Conservation (phyloP, 345 rosid genomes). For the Clausena lansium region DNA sequence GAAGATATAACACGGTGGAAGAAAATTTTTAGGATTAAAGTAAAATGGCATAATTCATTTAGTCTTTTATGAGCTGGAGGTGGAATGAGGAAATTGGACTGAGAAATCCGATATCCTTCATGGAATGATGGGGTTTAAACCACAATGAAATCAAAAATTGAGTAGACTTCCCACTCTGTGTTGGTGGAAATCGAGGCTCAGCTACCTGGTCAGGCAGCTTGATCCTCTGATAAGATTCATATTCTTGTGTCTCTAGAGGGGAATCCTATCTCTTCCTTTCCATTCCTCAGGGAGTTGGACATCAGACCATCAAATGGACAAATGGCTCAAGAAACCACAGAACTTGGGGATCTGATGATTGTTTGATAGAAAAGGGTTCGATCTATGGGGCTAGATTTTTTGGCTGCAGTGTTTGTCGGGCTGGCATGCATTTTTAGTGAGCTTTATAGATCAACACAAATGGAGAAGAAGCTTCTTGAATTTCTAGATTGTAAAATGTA, state of each 20-base stretch:
- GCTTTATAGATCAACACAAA: not conserved
- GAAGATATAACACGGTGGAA: no score
- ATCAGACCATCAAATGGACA: not conserved
- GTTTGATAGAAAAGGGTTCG: not conserved
- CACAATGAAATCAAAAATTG: not conserved
- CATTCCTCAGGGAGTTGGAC: constrained; percentile 10
- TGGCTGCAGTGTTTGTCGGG: not conserved
- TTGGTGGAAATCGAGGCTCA: not conserved
- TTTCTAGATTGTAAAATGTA: not conserved
- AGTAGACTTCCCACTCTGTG: not conserved
- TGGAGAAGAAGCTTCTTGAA: not conserved
- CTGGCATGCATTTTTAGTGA: constrained; percentile 1
- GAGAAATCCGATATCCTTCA: not conserved
- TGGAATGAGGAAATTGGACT: not conserved
- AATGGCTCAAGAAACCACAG: not conserved
- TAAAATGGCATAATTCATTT: no score
- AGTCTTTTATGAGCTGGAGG: not conserved
- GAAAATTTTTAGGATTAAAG: not conserved
- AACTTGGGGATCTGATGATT: not conserved
- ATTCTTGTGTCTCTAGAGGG: not conserved
- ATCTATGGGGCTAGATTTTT: not conserved
- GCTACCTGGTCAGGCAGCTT: no score
- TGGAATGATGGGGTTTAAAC: not conserved
- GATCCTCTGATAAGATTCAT: not conserved
- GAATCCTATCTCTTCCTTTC: not conserved